A percentile compares a stretch with the other conserved stretches of the same genome.
These are phyloP conservation scores for Coniochaeta prunicola DNA, from an alignment of 2,329 filamentous ascomycete species.

Conservation along the genomic window DNA sequence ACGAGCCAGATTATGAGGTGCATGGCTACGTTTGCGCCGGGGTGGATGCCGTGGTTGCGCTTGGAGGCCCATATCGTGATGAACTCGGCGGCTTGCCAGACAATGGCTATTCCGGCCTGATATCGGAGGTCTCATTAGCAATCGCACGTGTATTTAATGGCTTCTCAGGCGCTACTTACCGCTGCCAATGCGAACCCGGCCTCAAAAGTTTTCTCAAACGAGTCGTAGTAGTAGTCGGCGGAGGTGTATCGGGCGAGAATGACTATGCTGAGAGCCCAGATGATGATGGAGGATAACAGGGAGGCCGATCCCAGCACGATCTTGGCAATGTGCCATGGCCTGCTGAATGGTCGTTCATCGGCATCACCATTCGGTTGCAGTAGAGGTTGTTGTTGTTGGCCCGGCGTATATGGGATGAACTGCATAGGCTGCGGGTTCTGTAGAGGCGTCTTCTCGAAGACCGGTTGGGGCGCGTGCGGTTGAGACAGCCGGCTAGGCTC, in stretches of 20 bases:
- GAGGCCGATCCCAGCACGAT: constrained; percentile 7
- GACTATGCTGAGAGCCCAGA: constrained; percentile 10
- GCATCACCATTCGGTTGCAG: background rate
- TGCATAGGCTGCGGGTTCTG: background rate
- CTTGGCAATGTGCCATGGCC: constrained; percentile 8
- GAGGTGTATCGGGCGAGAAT: background rate
- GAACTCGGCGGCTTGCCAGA: constrained; percentile 32
- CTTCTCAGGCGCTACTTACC: no score
- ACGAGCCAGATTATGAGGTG: constrained; percentile 34
- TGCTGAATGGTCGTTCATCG: background rate
- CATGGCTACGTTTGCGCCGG: constrained; percentile 34
- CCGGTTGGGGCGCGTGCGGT: background rate
- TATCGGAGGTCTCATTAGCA: background rate
- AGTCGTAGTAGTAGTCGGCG: background rate
- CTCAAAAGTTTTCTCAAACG: background rate
- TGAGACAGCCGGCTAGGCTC: background rate
- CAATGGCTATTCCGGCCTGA: constrained; percentile 25
- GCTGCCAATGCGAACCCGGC: constrained; percentile 6
- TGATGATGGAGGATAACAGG: constrained; percentile 5
- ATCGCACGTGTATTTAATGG: no score
- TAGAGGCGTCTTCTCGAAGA: background rate
- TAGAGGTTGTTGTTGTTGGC: background rate
- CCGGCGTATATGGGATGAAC: background rate
- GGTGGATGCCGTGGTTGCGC: constrained; percentile 28
- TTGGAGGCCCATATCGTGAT: constrained; percentile 26